phyloP scores from a whole-genome alignment of 305 asterid genomes.

The Solanum hybrid region DNA sequence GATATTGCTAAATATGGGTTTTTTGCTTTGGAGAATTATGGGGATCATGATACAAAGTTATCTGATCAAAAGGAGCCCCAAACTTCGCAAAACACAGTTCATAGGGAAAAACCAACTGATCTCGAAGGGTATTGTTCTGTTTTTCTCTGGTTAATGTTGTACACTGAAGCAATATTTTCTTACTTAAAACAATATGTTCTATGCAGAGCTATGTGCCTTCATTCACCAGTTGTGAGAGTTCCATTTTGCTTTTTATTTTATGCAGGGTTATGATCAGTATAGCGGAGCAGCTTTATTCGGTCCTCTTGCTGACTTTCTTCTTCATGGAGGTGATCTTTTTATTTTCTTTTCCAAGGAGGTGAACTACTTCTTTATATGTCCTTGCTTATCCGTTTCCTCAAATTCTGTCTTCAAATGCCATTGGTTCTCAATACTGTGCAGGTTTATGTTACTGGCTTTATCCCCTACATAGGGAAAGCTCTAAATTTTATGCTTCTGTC shows the following conservation, averaged over 20 bases:
- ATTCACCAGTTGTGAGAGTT: not conserved
- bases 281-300: constrained; percentile 76
- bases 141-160: not conserved
- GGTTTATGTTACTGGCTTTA: constrained; percentile 65
- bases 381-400: not conserved
- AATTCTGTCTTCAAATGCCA: not conserved
- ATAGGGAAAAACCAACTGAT: constrained; percentile 45
- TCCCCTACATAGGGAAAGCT: constrained; percentile 65
- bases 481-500: constrained; percentile 72
- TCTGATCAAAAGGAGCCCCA: constrained; percentile 30
- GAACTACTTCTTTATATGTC: not conserved
- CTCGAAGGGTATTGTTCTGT: constrained; percentile 48
- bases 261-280: constrained; percentile 68
- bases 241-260: constrained; percentile 5
- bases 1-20: constrained; percentile 86
- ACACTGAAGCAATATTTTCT: not conserved
- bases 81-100: constrained; percentile 15
- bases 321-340: constrained; percentile 45
- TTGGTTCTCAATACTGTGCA: constrained; percentile 19
- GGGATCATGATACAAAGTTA: constrained; percentile 25
- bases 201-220: not conserved
- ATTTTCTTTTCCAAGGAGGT: constrained; percentile 29
- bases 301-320: constrained; percentile 82
- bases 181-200: not conserved
- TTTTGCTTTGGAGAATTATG: constrained; percentile 48